Evolutionary conservation across 768 basidiomycete genomes (phyloP).

Genomic region (Dioszegia hungarica): DNA sequence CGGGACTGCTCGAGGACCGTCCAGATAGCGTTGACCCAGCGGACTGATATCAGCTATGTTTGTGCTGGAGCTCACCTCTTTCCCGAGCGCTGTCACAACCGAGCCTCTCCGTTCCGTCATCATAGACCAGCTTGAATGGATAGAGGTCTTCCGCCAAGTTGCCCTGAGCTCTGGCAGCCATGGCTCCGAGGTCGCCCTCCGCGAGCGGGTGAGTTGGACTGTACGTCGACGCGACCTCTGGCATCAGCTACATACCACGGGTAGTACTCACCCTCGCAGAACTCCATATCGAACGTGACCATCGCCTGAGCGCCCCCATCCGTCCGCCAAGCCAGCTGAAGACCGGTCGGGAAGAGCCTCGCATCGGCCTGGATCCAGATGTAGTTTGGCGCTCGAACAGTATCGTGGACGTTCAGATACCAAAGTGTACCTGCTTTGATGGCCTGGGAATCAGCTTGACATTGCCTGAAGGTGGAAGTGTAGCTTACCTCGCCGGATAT

Average conservation of each 20-base stretch:
- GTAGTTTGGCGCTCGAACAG: conserved; percentile 56
- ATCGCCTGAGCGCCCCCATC: conserved; percentile 76
- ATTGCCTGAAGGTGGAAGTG: not conserved
- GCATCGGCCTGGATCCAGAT: conserved; percentile 74
- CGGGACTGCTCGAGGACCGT: conserved; percentile 51
- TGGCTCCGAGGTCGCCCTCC: conserved; percentile 77
- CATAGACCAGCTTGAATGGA: conserved; percentile 84
- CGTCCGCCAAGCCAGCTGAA: conserved; percentile 81
- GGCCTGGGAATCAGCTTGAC: conserved; percentile 56
- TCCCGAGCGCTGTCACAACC: conserved; percentile 84
- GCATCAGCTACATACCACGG: not conserved
- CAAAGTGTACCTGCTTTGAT: conserved; percentile 77
- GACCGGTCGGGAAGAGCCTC: conserved; percentile 67
- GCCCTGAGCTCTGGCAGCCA: conserved; percentile 60
- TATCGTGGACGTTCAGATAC: conserved; percentile 90
- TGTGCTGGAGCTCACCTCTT: conserved; percentile 49
- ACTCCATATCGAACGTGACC: conserved; percentile 77
- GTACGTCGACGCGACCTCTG: conserved; percentile 74
- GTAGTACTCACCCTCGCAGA: conserved; percentile 56
- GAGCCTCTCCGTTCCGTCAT: conserved; percentile 80
- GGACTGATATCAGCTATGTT: conserved; percentile 51
- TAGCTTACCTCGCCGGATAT: conserved; percentile 9
- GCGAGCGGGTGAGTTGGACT: conserved; percentile 76
- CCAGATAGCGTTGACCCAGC: conserved; percentile 91
- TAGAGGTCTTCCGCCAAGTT: conserved; percentile 64